phyloP scores from a whole-genome alignment of 1,284 basidiomycete genomes.

The Cutaneotrichosporon arboriforme region DNA sequence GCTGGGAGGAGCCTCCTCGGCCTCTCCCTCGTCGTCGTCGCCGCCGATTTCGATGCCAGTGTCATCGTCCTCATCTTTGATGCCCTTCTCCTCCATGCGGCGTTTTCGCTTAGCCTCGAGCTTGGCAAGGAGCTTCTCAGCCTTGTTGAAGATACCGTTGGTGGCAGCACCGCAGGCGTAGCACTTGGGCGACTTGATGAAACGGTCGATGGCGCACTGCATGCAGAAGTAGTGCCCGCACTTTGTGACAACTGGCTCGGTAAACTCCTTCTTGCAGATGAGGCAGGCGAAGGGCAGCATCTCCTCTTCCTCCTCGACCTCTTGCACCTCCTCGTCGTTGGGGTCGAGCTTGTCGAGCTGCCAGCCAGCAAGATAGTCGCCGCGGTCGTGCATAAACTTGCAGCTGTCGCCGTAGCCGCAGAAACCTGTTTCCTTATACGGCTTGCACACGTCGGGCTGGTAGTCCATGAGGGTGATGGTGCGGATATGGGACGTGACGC shows the following conservation, averaged over 20 bases:
- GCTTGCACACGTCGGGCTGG: slow-evolving; percentile 98
- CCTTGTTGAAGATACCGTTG: slow-evolving; percentile 68
- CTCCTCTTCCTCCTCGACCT: slow-evolving; percentile 65
- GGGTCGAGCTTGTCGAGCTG: slow-evolving; percentile 67
- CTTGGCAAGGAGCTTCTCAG: slow-evolving; percentile 48
- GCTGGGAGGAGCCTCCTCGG: neutral
- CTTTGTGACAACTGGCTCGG: slow-evolving; percentile 88
- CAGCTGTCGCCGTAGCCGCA: slow-evolving; percentile 99
- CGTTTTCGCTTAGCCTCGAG: slow-evolving; percentile 44
- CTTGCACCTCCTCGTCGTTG: slow-evolving; percentile 50
- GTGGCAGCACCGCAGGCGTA: slow-evolving; percentile 90
- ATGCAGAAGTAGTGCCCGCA: slow-evolving; percentile 98
- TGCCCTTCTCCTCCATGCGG: slow-evolving; percentile 33
- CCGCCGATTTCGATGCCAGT: slow-evolving; percentile 51
- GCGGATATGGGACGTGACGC: slow-evolving; percentile 74
- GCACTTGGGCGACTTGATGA: slow-evolving; percentile 90
- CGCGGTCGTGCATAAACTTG: slow-evolving; percentile 82
- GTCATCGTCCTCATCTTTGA: slow-evolving; percentile 29
- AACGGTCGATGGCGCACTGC: slow-evolving; percentile 81
- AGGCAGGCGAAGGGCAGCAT: slow-evolving; percentile 96
- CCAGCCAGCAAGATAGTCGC: slow-evolving; percentile 90
- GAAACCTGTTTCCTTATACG: slow-evolving; percentile 99
- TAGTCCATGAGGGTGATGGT: slow-evolving; percentile 96
- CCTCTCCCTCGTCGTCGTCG: slow-evolving; percentile 45
- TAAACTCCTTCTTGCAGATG: slow-evolving; percentile 90